Evolutionary conservation across 345 rosid genomes (phyloP).

Genomic region (Durio zibethinus): DNA sequence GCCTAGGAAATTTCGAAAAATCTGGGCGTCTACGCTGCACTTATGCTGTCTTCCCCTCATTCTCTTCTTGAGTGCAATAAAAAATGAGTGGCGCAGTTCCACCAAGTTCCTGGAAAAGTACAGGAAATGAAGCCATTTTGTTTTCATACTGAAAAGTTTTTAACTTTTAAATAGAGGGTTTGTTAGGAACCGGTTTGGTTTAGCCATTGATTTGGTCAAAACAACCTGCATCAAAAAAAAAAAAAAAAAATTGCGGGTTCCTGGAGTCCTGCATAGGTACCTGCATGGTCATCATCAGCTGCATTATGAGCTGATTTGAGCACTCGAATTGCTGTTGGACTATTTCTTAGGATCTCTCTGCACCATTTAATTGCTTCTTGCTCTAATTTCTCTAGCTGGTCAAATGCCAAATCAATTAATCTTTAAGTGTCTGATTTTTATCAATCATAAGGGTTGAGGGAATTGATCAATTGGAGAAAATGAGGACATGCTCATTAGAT

Average conservation of each 20-base stretch:
- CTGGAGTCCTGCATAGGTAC: constrained; percentile 94
- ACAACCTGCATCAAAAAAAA: neutral
- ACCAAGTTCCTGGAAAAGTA: constrained; percentile 55
- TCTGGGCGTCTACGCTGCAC: constrained; percentile 67
- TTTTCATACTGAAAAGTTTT: neutral
- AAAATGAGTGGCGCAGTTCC: constrained; percentile 86
- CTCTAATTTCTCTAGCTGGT: constrained; percentile 73
- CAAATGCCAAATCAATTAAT: neutral
- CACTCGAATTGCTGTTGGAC: constrained; percentile 89
- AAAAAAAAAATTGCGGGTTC: no score
- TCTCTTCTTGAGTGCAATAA: constrained; percentile 82
- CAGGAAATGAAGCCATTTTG: neutral
- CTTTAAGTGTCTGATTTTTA: neutral
- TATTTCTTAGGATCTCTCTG: constrained; percentile 78
- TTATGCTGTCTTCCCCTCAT: constrained; percentile 79
- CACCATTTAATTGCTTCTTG: constrained; percentile 89
- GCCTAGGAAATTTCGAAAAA: constrained; percentile 69
- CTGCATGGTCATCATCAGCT: constrained; percentile 90
- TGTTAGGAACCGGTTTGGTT: neutral
- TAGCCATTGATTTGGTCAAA: neutral
- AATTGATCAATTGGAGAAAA: neutral
- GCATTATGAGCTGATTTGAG: constrained; percentile 93
- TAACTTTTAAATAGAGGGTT: neutral
- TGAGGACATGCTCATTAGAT: neutral
- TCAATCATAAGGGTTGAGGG: neutral